These are phyloP conservation scores for Eucalyptus camaldulensis DNA, from an alignment of 345 rosid genomes.

Conservation along the genomic window DNA sequence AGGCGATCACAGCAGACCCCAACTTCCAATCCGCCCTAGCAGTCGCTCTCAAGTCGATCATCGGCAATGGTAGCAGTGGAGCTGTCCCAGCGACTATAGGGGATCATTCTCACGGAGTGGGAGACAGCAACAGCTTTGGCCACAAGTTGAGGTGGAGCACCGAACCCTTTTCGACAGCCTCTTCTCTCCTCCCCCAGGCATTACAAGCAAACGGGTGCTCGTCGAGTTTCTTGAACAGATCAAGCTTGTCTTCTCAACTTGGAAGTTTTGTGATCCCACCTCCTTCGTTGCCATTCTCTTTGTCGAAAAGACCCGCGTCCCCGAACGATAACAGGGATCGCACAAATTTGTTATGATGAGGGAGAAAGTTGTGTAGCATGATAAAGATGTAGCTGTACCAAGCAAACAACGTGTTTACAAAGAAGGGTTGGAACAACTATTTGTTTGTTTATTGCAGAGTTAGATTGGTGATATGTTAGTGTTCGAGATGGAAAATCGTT, in stretches of 20 bases:
- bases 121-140: not conserved
- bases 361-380: not conserved
- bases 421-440: not conserved
- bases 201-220: slow-evolving; percentile 14
- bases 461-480: not conserved
- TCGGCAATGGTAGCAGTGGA: not conserved
- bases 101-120: not conserved
- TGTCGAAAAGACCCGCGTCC: not conserved
- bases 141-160: slow-evolving; percentile 13
- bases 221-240: slow-evolving; percentile 13
- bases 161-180: not conserved
- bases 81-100: not conserved
- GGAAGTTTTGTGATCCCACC: not conserved
- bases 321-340: not conserved
- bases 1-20: slow-evolving; percentile 73
- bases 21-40: slow-evolving; percentile 70
- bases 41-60: slow-evolving; percentile 65
- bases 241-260: slow-evolving; percentile 5
- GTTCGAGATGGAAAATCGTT: not conserved
- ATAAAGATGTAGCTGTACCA: not conserved
- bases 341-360: not conserved
- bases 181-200: not conserved
- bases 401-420: not conserved
- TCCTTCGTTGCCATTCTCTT: not conserved
- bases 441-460: not conserved